Evolutionary conservation across 2,329 filamentous ascomycete species (phyloP).

Genomic region (Exophiala dermatitidis): DNA sequence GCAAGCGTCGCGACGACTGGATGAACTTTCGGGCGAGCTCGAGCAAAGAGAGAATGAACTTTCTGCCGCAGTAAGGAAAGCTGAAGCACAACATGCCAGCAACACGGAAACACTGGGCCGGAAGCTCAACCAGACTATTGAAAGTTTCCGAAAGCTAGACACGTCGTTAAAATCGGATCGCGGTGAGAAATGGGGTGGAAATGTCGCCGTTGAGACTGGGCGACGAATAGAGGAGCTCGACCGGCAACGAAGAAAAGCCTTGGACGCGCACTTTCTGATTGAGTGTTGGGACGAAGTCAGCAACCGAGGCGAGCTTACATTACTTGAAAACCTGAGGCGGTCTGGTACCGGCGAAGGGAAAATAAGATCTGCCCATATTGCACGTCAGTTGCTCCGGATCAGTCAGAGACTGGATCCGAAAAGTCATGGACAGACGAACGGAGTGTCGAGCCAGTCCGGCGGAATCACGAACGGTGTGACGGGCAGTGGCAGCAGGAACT

Average conservation of each 20-base stretch:
- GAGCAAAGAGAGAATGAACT: constrained; percentile 87
- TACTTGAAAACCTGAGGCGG: constrained; percentile 80
- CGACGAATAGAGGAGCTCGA: constrained; percentile 91
- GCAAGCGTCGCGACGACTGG: constrained; percentile 49
- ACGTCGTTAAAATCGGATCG: constrained; percentile 58
- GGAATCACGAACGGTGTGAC: constrained; percentile 46
- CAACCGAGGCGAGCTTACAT: constrained; percentile 76
- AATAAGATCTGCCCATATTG: constrained; percentile 87
- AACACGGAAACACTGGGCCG: constrained; percentile 80
- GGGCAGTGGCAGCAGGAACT: constrained; percentile 35
- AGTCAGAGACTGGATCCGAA: constrained; percentile 79
- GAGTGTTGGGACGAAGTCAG: constrained; percentile 96
- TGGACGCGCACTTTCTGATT: constrained; percentile 91
- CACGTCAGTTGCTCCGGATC: constrained; percentile 86
- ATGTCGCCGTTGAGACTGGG: constrained; percentile 88
- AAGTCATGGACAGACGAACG: constrained; percentile 56
- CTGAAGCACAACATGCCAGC: constrained; percentile 84
- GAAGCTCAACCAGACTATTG: constrained; percentile 87
- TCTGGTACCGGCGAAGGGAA: constrained; percentile 85
- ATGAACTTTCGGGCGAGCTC: constrained; percentile 63
- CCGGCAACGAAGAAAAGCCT: constrained; percentile 76
- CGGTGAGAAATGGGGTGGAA: constrained; percentile 53
- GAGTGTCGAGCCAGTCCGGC: constrained; percentile 32
- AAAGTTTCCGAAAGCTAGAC: constrained; percentile 85
- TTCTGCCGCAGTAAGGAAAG: constrained; percentile 78